A percentile compares a stretch with the other conserved stretches of the same genome.
Conservation (phyloP, 129 eudicot species). For the Chrysanthemum makinoi region DNA sequence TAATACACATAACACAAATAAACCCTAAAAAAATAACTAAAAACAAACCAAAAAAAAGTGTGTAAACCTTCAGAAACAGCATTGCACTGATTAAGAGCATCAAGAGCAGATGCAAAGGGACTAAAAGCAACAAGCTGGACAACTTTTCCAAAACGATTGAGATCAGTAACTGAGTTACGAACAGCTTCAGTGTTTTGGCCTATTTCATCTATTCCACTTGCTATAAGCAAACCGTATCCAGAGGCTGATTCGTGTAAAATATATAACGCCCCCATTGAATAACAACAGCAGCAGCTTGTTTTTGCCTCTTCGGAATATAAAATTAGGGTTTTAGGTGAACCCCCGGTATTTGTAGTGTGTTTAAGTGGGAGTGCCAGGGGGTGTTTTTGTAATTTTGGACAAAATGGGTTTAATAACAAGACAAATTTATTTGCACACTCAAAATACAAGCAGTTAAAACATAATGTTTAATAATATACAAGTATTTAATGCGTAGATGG, state of each 20-base stretch:
- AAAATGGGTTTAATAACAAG: too few species aligned
- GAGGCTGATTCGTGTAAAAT: constrained; percentile 76
- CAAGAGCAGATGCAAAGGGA: constrained; percentile 73
- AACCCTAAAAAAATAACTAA: neutral
- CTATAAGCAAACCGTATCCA: constrained; percentile 57
- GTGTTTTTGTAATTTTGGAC: too few species aligned
- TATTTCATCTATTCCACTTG: constrained; percentile 79
- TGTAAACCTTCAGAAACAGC: constrained; percentile 74
- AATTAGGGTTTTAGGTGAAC: neutral
- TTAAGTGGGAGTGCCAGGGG: too few species aligned
- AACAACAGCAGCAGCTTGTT: constrained; percentile 7
- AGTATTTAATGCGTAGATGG: too few species aligned
- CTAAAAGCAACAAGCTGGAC: constrained; percentile 65
- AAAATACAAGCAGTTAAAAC: too few species aligned
- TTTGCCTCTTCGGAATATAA: neutral
- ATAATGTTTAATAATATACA: too few species aligned
- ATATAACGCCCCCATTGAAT: constrained; percentile 55
- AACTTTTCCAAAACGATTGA: constrained; percentile 75
- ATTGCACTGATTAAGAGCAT: constrained; percentile 77
- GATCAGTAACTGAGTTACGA: constrained; percentile 64
- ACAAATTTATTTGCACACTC: too few species aligned
- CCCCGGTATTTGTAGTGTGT: too few species aligned
- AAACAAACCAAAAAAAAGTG: neutral
- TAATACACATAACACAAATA: too few species aligned
- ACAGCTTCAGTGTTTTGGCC: constrained; percentile 91